These are phyloP conservation scores for Pochonia chlamydosporia DNA, from an alignment of 2,329 filamentous ascomycete species.

Conservation along the genomic window DNA sequence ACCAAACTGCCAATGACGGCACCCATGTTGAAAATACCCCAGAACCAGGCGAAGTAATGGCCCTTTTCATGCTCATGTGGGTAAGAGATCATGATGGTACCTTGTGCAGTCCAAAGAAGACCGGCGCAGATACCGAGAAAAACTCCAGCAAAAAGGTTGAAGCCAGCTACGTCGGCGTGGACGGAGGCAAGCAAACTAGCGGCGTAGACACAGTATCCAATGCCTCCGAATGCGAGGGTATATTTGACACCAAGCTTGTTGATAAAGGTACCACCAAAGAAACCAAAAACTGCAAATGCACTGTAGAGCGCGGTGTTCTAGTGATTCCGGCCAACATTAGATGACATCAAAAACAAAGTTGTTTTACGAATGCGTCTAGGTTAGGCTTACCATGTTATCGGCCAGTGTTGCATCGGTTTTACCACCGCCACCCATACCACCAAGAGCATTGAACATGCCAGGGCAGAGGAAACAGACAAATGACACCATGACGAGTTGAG, in stretches of 20 bases:
- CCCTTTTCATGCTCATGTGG: conserved; percentile 77
- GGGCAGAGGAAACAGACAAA: conserved; percentile 56
- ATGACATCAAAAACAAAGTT: background rate
- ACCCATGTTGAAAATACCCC: conserved; percentile 92
- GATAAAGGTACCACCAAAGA: conserved; percentile 69
- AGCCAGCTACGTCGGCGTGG: conserved; percentile 43
- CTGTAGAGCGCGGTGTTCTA: conserved; percentile 62
- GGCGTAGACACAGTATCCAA: conserved; percentile 71
- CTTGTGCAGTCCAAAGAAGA: conserved; percentile 76
- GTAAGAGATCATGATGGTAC: conserved; percentile 86
- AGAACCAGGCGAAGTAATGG: conserved; percentile 84
- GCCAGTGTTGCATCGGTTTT: conserved; percentile 41
- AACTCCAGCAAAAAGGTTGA: conserved; percentile 63
- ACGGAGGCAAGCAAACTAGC: conserved; percentile 64
- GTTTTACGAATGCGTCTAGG: too few relatives aligned
- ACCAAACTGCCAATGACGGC: conserved; percentile 75
- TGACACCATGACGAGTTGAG: conserved; percentile 63
- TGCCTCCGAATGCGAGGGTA: conserved; percentile 64
- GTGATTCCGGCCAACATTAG: background rate
- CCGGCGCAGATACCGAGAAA: conserved; percentile 74
- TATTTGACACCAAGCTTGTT: conserved; percentile 66
- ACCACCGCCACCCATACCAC: conserved; percentile 57
- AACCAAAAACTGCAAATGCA: conserved; percentile 60
- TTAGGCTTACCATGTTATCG: conserved; percentile 21
- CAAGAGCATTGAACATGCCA: conserved; percentile 66